phyloP scores from a whole-genome alignment of 306 rosid genomes.

The Mimosa bimucronata region DNA sequence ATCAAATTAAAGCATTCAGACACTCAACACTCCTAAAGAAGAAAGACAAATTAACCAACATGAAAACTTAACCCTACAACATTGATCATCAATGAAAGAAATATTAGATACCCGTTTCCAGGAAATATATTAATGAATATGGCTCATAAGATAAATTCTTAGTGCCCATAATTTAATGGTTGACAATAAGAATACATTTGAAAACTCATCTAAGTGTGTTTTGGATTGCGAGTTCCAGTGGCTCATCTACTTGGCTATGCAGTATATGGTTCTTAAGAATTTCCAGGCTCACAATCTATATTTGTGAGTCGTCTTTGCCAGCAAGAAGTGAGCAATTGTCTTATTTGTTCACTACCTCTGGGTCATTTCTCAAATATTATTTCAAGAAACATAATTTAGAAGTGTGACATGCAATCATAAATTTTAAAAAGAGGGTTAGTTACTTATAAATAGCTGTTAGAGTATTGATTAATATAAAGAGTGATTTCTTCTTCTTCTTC shows the following conservation, averaged over 20 bases:
- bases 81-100: neutral
- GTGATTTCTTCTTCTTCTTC: too few species aligned
- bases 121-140: neutral
- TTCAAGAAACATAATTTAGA: neutral
- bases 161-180: neutral
- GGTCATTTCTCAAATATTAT: conserved; percentile 13
- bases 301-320: neutral
- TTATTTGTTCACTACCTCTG: neutral
- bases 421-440: too few species aligned
- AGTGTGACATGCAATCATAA: too few species aligned
- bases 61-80: neutral
- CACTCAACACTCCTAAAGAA: neutral
- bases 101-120: neutral
- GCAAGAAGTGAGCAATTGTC: neutral
- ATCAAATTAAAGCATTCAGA: too few species aligned
- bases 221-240: too few species aligned
- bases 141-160: neutral
- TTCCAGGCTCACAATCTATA: neutral
- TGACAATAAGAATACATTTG: too few species aligned
- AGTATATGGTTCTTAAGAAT: neutral
- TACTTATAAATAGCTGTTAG: too few species aligned
- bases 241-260: too few species aligned
- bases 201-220: too few species aligned
- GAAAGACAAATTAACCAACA: neutral
- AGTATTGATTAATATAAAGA: too few species aligned